Evolutionary conservation across 192 early-diverging fungal genomes (phyloP).

Genomic region (Umbelopsis ramanniana): DNA sequence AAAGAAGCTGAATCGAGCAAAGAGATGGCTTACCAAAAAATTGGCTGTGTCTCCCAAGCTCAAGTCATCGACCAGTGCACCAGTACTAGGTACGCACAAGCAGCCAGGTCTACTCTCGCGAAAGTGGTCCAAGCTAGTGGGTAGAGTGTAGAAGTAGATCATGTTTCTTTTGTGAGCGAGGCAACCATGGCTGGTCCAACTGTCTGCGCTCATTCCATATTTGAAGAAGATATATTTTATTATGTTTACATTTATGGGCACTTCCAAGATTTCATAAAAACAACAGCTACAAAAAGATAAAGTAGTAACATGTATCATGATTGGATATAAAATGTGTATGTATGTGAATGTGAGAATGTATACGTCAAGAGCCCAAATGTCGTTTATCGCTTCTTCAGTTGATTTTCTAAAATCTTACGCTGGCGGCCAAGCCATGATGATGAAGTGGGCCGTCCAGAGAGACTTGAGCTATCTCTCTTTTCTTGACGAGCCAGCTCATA

Average conservation of each 20-base stretch:
- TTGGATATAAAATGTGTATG: too few species aligned
- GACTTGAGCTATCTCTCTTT: constrained; percentile 58
- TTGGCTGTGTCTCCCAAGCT: not conserved
- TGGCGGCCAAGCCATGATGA: constrained; percentile 72
- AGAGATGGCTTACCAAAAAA: not conserved
- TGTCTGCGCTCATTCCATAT: not conserved
- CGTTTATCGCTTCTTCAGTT: constrained; percentile 47
- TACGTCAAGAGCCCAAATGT: not conserved
- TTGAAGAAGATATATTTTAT: not conserved
- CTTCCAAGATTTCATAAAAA: not conserved
- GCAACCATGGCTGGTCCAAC: not conserved
- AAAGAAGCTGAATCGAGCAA: not conserved
- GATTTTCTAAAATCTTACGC: constrained; percentile 63
- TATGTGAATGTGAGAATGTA: not conserved
- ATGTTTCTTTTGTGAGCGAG: not conserved
- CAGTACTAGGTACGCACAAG: not conserved
- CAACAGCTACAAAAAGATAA: not conserved
- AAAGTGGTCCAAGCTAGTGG: not conserved
- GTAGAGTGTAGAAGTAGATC: not conserved
- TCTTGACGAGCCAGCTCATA: constrained; percentile 56
- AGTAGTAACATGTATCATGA: constrained; percentile 6
- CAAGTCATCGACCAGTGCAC: not conserved
- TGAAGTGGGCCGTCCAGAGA: constrained; percentile 57
- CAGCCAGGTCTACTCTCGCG: not conserved
- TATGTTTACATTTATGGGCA: not conserved